Conservation (phyloP, 2,329 filamentous ascomycete genomes). For the Sclerotiophoma versabilis region DNA sequence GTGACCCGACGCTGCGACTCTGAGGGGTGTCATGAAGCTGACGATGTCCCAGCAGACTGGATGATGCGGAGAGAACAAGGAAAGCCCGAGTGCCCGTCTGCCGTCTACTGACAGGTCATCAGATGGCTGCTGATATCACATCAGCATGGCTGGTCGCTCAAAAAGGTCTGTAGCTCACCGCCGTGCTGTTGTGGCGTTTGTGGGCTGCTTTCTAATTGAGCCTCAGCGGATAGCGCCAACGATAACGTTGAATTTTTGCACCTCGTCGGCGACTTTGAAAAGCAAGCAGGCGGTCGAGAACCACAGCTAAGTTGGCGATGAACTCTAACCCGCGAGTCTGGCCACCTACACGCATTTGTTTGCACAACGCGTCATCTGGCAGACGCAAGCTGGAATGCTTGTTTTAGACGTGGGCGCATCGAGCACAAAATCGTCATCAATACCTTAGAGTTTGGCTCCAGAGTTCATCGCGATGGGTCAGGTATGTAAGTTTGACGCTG, state of each 20-base stretch:
- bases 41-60: conserved; percentile 34
- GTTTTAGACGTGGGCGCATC: neutral
- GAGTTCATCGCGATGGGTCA: neutral
- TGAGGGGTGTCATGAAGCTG: conserved; percentile 13
- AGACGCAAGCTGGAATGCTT: neutral
- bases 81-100: conserved; percentile 23
- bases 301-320: neutral
- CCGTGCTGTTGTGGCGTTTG: conserved; percentile 1
- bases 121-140: conserved; percentile 10
- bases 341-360: neutral
- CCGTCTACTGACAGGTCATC: conserved; percentile 32
- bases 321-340: conserved; percentile 1
- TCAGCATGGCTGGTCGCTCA: conserved; percentile 1
- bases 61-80: conserved; percentile 37
- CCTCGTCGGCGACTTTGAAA: conserved; percentile 9
- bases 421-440: conserved; percentile 3
- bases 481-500: conserved; percentile 23
- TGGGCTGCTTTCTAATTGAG: neutral
- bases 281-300: conserved; percentile 9
- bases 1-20: conserved; percentile 12
- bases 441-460: neutral
- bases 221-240: conserved; percentile 1
- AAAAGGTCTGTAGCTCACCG: neutral
- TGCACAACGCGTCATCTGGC: neutral
- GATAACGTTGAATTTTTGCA: neutral